These are phyloP conservation scores for Athelia psychrophila DNA, from an alignment of 1,284 basidiomycete species.

Conservation along the genomic window DNA sequence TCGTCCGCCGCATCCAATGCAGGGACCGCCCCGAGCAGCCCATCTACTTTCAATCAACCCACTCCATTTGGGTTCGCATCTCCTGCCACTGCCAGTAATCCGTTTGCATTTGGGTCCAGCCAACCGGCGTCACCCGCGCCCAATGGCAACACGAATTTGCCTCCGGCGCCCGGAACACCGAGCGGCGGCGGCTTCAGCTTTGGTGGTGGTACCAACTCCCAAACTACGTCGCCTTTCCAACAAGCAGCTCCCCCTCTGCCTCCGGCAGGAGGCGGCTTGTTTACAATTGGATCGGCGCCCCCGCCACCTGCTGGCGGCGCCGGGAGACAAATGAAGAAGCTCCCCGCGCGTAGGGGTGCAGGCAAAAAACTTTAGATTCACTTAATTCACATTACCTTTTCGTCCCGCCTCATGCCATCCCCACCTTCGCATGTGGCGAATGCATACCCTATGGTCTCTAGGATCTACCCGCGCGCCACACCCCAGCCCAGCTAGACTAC, in stretches of 20 bases:
- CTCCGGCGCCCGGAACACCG: slow-evolving; percentile 21
- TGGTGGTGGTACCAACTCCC: slow-evolving; percentile 13
- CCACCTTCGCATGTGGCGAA: not conserved
- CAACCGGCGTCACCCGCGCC: slow-evolving; percentile 31
- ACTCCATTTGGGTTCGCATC: slow-evolving; percentile 20
- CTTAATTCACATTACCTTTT: not conserved
- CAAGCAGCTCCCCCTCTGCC: slow-evolving; percentile 16
- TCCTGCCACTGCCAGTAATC: slow-evolving; percentile 20
- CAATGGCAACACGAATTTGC: slow-evolving; percentile 22
- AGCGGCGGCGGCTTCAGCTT: slow-evolving; percentile 21
- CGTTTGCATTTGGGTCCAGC: slow-evolving; percentile 26
- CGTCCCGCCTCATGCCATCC: not conserved
- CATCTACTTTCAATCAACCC: slow-evolving; percentile 24
- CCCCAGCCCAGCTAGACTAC: not conserved
- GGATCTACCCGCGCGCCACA: not conserved
- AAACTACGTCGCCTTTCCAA: slow-evolving; percentile 22
- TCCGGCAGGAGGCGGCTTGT: slow-evolving; percentile 19
- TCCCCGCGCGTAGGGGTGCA: slow-evolving; percentile 21
- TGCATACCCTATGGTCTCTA: not conserved
- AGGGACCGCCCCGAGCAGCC: slow-evolving; percentile 21
- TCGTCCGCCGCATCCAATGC: slow-evolving; percentile 6
- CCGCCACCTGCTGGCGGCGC: slow-evolving; percentile 15
- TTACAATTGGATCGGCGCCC: slow-evolving; percentile 30
- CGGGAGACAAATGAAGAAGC: slow-evolving; percentile 24
- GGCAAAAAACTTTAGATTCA: slow-evolving; percentile 6